phyloP scores from a whole-genome alignment of 2,329 filamentous ascomycete species.

The Colletotrichum lupini region DNA sequence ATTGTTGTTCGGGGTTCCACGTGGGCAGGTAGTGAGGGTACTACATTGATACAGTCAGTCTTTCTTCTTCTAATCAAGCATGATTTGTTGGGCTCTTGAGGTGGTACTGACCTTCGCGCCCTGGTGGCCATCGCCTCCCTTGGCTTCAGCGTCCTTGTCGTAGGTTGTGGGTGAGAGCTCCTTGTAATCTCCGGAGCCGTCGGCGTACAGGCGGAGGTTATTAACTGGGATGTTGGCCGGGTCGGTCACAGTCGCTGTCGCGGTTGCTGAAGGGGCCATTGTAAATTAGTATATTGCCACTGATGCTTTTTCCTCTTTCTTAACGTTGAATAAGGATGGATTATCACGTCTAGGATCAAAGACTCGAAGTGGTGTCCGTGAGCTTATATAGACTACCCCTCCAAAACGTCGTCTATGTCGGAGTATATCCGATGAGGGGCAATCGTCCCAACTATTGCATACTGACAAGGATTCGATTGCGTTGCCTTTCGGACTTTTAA shows the following conservation, averaged over 20 bases:
- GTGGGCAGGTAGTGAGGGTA: slow-evolving; percentile 64
- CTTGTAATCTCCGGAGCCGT: slow-evolving; percentile 43
- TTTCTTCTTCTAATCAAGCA: not conserved
- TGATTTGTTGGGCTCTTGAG: too few species aligned
- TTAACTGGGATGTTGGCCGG: slow-evolving; percentile 33
- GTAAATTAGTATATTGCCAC: not conserved
- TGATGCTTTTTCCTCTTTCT: not conserved
- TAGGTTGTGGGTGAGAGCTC: slow-evolving; percentile 40
- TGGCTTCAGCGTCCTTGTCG: slow-evolving; percentile 42
- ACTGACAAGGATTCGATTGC: slow-evolving; percentile 66
- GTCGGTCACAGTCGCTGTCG: slow-evolving; percentile 42
- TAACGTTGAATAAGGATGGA: not conserved
- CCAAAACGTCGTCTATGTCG: not conserved
- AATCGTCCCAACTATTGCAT: slow-evolving; percentile 27
- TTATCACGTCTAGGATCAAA: not conserved
- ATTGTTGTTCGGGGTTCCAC: slow-evolving; percentile 67
- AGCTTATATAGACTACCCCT: slow-evolving; percentile 30
- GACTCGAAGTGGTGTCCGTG: not conserved
- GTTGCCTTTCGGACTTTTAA: slow-evolving; percentile 1
- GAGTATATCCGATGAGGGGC: slow-evolving; percentile 25
- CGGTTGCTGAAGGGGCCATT: slow-evolving; percentile 49
- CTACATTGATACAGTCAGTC: slow-evolving; percentile 17
- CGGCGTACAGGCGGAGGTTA: slow-evolving; percentile 49
- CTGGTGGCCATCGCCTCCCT: slow-evolving; percentile 37
- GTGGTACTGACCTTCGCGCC: slow-evolving; percentile 35